Evolutionary conservation across 208 protist genomes (phyloP).

Genomic region (Trypanosoma congolense): DNA sequence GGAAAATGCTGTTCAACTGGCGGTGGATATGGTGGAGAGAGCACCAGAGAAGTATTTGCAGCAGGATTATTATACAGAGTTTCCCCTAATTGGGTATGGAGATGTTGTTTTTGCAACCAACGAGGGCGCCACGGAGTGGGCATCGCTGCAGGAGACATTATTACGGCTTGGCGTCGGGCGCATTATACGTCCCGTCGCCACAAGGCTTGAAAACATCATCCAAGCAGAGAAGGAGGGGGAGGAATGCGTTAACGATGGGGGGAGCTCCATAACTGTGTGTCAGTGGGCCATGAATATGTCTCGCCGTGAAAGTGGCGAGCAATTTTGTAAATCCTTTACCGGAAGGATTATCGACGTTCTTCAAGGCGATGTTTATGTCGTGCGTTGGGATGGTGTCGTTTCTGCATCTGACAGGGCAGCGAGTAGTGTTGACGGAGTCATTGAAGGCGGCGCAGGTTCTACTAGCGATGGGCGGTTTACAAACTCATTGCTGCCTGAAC

Average conservation of each 20-base stretch:
- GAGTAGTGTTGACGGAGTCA: not conserved
- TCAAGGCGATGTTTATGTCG: conserved; percentile 47
- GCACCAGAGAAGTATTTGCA: conserved; percentile 36
- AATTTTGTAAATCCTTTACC: conserved; percentile 15
- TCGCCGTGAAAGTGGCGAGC: conserved; percentile 9
- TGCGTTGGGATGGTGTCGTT: conserved; percentile 25
- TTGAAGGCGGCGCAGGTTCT: not conserved
- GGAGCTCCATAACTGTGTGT: not conserved
- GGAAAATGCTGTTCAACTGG: conserved; percentile 6
- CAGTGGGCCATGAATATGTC: conserved; percentile 25
- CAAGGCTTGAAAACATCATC: conserved; percentile 26
- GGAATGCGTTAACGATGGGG: not conserved
- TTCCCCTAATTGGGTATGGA: conserved; percentile 41
- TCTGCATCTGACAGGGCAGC: not conserved
- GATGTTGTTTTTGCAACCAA: conserved; percentile 41
- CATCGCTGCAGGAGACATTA: conserved; percentile 47
- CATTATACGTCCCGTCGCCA: conserved; percentile 30
- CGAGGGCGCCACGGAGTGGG: conserved; percentile 20
- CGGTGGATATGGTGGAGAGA: conserved; percentile 13
- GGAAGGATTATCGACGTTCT: conserved; percentile 47
- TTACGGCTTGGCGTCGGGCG: conserved; percentile 31
- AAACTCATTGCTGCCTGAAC: conserved; percentile 7
- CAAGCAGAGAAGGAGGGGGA: conserved; percentile 12
- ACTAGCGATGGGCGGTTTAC: not conserved
- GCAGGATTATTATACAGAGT: conserved; percentile 37